A percentile compares a stretch with the other conserved stretches of the same genome.
Conservation (phyloP, 306 rosid species). For the Notholithocarpus densiflorus region DNA sequence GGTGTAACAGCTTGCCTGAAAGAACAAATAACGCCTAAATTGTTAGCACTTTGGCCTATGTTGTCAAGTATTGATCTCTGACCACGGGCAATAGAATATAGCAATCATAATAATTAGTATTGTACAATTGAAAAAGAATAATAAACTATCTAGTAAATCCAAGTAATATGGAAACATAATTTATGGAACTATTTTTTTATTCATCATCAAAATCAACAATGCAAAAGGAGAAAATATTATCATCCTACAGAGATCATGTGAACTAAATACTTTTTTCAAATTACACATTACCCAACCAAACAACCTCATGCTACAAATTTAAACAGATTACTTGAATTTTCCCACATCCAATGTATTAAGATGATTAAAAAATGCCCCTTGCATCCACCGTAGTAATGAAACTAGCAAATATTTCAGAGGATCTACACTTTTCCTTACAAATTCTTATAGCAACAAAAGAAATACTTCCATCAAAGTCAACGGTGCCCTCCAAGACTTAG, state of each 20-base stretch:
- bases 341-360: neutral
- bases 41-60: neutral
- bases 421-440: conserved; percentile 4
- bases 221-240: conserved; percentile 1
- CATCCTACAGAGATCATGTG: conserved; percentile 5
- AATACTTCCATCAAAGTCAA: neutral
- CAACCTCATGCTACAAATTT: conserved; percentile 8
- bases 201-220: neutral
- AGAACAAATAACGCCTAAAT: neutral
- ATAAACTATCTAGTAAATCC: neutral
- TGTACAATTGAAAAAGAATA: neutral
- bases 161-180: neutral
- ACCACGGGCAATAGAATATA: neutral
- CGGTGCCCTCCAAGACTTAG: neutral
- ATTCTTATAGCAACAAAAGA: neutral
- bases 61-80: conserved; percentile 8
- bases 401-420: neutral
- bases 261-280: conserved; percentile 1
- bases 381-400: conserved; percentile 9
- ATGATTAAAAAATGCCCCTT: neutral
- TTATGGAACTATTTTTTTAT: neutral
- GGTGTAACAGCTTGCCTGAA: neutral
- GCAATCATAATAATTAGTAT: neutral
- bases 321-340: conserved; percentile 14
- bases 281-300: conserved; percentile 17